Conservation (phyloP, 2,329 filamentous ascomycete genomes). For the Nemania diffusa region DNA sequence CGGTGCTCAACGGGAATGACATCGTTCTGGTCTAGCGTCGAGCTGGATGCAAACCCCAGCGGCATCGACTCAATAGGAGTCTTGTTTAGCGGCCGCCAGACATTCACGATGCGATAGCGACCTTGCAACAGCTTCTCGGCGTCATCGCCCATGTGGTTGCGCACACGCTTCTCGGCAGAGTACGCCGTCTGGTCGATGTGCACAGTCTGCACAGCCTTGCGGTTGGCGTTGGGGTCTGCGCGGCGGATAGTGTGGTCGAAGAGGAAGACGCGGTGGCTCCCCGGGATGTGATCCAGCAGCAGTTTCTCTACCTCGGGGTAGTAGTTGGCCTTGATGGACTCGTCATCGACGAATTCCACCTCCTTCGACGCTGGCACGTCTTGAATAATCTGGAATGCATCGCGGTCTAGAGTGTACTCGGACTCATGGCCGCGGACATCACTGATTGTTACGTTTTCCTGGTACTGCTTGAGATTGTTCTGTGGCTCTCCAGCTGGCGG, state of each 20-base stretch:
- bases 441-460: conserved; percentile 67
- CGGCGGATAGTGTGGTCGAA: conserved; percentile 93
- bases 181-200: conserved; percentile 85
- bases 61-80: conserved; percentile 73
- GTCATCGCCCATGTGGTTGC: conserved; percentile 66
- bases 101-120: conserved; percentile 86
- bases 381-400: conserved; percentile 77
- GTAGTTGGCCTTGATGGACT: conserved; percentile 75
- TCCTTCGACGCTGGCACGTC: conserved; percentile 67
- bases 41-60: conserved; percentile 74
- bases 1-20: conserved; percentile 78
- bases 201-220: conserved; percentile 75
- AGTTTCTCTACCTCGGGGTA: conserved; percentile 86
- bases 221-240: conserved; percentile 64
- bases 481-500: conserved; percentile 69
- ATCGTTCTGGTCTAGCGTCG: conserved; percentile 69
- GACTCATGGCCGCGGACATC: conserved; percentile 79
- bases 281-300: conserved; percentile 73
- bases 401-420: conserved; percentile 73
- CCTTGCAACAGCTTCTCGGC: conserved; percentile 71
- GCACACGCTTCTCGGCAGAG: conserved; percentile 74
- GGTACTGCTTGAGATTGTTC: conserved; percentile 69
- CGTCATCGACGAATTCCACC: conserved; percentile 73
- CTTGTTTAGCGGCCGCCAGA: conserved; percentile 76
- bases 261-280: conserved; percentile 72